A percentile compares a stretch with the other conserved stretches of the same genome.
Evolutionary conservation across 306 rosid genomes (phyloP).

Genomic region (Vicia faba): DNA sequence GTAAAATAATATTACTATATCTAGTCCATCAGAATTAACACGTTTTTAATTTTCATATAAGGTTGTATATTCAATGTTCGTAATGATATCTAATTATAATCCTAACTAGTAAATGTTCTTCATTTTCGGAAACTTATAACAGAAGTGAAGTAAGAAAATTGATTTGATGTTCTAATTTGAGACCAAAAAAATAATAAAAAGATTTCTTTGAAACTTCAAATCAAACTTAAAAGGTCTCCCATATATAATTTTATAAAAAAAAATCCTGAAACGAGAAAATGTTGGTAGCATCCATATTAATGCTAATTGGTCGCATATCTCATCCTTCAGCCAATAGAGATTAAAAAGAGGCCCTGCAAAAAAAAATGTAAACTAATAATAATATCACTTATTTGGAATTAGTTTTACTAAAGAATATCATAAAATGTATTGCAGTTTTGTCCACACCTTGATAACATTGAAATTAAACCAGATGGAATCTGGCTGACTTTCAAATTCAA

Average conservation of each 20-base stretch:
- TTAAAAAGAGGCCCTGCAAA: constrained; percentile 50
- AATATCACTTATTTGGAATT: constrained; percentile 34
- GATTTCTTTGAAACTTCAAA: too few species aligned
- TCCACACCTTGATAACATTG: constrained; percentile 39
- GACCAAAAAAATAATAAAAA: too few species aligned
- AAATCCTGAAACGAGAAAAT: not conserved
- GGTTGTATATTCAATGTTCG: too few species aligned
- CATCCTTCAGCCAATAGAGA: constrained; percentile 38
- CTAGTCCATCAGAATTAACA: too few species aligned
- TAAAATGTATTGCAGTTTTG: constrained; percentile 25
- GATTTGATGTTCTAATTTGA: not conserved
- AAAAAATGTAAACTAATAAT: constrained; percentile 42
- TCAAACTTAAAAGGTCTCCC: too few species aligned
- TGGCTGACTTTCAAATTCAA: constrained; percentile 26
- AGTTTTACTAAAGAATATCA: constrained; percentile 29
- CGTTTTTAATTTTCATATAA: too few species aligned
- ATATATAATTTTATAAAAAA: not conserved
- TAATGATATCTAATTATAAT: too few species aligned
- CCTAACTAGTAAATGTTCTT: too few species aligned
- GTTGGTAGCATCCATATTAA: constrained; percentile 19
- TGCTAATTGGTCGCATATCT: constrained; percentile 32
- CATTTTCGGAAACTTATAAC: too few species aligned
- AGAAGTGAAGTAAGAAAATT: too few species aligned
- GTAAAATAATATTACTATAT: too few species aligned
- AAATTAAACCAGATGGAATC: constrained; percentile 33